phyloP scores from a whole-genome alignment of 176 grass and related monocot species.

The Echinochloa phyllopogon region DNA sequence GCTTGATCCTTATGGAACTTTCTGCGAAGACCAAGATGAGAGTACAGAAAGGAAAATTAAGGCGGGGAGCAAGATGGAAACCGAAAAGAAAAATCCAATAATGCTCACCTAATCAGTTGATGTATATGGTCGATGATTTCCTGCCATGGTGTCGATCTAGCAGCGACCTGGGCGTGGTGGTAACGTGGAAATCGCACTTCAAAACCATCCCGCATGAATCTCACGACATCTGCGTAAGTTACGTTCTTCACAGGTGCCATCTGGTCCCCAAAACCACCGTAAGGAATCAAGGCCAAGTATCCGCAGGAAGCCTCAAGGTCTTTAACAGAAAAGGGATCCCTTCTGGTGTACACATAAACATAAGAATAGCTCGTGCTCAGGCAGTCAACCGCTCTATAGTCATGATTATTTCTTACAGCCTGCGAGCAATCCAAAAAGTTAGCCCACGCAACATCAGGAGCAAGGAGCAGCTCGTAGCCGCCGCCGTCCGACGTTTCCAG shows the following conservation, averaged over 20 bases:
- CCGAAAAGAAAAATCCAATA: no score
- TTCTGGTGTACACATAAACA: neutral
- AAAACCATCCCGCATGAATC: conserved; percentile 28
- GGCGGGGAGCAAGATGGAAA: no score
- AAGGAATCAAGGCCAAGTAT: conserved; percentile 28
- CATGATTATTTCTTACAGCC: neutral
- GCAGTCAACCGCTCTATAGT: conserved; percentile 9
- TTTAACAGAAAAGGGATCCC: accelerated
- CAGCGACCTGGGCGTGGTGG: no score
- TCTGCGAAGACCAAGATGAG: no score
- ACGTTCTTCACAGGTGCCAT: neutral
- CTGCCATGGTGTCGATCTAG: neutral
- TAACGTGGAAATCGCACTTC: neutral
- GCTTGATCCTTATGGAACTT: no score
- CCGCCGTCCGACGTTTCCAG: no score
- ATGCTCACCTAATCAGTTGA: neutral
- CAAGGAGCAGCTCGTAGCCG: no score
- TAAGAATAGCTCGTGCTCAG: conserved; percentile 4
- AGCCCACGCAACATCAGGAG: neutral
- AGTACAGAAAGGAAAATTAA: no score
- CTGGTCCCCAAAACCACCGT: neutral
- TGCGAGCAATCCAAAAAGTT: conserved; percentile 10
- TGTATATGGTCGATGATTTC: neutral
- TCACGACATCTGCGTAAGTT: neutral
- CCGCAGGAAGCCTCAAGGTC: conserved; percentile 34